Evolutionary conservation across 1,139 yeast genomes (phyloP).

Genomic region (Candida anutae): DNA sequence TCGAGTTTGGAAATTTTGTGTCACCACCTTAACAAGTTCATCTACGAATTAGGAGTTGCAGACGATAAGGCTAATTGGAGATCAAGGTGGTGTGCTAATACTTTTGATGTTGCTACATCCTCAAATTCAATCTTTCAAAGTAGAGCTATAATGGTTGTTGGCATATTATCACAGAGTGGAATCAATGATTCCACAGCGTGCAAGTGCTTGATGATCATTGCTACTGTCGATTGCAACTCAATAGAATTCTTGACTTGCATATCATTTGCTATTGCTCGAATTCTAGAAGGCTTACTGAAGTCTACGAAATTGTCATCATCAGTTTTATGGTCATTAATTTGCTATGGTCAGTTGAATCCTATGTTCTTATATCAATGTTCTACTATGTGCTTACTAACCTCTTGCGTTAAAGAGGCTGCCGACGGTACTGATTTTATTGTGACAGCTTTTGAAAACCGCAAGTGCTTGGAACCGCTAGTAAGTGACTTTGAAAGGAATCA

Average conservation of each 20-base stretch:
- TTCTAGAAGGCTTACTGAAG: constrained; percentile 55
- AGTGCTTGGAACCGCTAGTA: constrained; percentile 34
- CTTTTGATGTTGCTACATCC: constrained; percentile 58
- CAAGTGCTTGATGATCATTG: constrained; percentile 29
- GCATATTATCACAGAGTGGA: constrained; percentile 60
- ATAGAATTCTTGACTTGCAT: constrained; percentile 30
- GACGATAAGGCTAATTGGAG: constrained; percentile 54
- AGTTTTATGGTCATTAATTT: constrained; percentile 57
- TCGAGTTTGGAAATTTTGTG: constrained; percentile 59
- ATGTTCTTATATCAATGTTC: constrained; percentile 49
- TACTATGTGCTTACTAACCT: constrained; percentile 29
- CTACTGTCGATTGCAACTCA: constrained; percentile 20
- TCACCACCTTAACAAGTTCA: constrained; percentile 49
- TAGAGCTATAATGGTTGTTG: constrained; percentile 65
- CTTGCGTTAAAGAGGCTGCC: constrained; percentile 19
- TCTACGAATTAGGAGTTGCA: constrained; percentile 40
- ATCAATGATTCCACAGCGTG: constrained; percentile 55
- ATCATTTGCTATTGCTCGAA: constrained; percentile 47
- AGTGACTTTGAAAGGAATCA: constrained; percentile 39
- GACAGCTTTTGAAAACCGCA: constrained; percentile 30
- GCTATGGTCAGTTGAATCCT: constrained; percentile 28
- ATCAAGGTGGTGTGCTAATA: constrained; percentile 61
- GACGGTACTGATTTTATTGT: constrained; percentile 17
- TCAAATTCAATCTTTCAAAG: constrained; percentile 58
- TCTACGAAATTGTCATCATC: constrained; percentile 48